A percentile compares a stretch with the other conserved stretches of the same genome.
These are phyloP conservation scores for Starmerella bombicola DNA, from an alignment of 805 yeast species.

Conservation along the genomic window DNA sequence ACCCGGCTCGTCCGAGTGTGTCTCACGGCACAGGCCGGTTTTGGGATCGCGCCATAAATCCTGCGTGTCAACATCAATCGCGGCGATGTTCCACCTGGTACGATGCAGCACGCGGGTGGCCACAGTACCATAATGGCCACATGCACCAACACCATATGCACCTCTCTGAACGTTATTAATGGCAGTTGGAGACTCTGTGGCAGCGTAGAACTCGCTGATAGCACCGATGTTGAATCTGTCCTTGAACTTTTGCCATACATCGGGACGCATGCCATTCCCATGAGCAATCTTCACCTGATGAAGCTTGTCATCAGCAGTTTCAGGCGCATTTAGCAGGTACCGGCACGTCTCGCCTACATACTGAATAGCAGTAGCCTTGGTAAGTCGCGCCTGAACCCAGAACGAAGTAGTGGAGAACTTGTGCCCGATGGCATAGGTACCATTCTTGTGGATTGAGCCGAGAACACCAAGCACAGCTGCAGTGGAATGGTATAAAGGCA, in stretches of 20 bases:
- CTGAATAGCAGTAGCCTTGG: slow-evolving; percentile 69
- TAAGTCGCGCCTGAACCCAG: slow-evolving; percentile 75
- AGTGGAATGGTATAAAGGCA: slow-evolving; percentile 93
- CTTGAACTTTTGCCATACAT: slow-evolving; percentile 76
- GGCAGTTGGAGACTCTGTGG: slow-evolving; percentile 87
- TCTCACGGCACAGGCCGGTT: slow-evolving; percentile 47
- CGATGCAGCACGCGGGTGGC: slow-evolving; percentile 35
- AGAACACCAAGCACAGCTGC: slow-evolving; percentile 79
- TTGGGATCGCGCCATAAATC: slow-evolving; percentile 55
- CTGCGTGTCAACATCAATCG: slow-evolving; percentile 68
- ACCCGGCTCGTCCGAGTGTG: slow-evolving; percentile 60
- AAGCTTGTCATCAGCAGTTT: slow-evolving; percentile 45
- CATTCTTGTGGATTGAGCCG: slow-evolving; percentile 56
- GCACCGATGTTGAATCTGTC: slow-evolving; percentile 58
- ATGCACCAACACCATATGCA: slow-evolving; percentile 74
- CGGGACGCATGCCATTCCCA: slow-evolving; percentile 84
- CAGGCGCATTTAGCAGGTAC: slow-evolving; percentile 55
- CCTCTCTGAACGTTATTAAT: slow-evolving; percentile 70
- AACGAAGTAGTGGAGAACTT: slow-evolving; percentile 73
- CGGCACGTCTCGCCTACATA: slow-evolving; percentile 94
- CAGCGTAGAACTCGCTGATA: slow-evolving; percentile 85
- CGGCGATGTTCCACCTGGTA: slow-evolving; percentile 45
- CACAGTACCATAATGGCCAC: slow-evolving; percentile 56
- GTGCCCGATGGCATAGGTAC: slow-evolving; percentile 61
- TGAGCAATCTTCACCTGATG: slow-evolving; percentile 60